A percentile compares a stretch with the other conserved stretches of the same genome.
Conservation (phyloP, 75 land plant genomes). For the Isoetes taiwanensis region DNA sequence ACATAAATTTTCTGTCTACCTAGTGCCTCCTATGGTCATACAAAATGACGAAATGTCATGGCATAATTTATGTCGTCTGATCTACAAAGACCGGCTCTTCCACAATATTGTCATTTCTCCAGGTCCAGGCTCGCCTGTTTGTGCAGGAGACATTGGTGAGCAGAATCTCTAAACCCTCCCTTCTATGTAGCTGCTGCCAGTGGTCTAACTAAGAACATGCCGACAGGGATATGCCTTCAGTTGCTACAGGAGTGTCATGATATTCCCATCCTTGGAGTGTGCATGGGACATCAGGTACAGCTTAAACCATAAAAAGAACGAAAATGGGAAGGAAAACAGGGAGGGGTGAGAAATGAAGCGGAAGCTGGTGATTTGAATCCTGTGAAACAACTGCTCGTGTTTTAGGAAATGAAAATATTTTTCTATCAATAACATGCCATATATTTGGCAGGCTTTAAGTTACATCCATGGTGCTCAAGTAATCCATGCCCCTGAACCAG, state of each 20-base stretch:
- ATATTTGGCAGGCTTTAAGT: conserved; percentile 62
- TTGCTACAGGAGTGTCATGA: conserved; percentile 66
- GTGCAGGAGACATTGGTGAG: conserved; percentile 76
- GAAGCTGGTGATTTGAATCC: too few relatives aligned
- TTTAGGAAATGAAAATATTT: too few relatives aligned
- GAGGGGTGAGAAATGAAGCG: too few relatives aligned
- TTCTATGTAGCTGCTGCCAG: too few relatives aligned
- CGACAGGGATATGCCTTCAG: conserved; percentile 61
- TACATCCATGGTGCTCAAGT: conserved; percentile 76
- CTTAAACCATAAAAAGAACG: too few relatives aligned
- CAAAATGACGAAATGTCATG: conserved; percentile 84
- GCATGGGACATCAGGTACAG: conserved; percentile 98
- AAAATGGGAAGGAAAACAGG: too few relatives aligned
- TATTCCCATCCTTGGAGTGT: conserved; percentile 93
- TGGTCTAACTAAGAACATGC: neutral
- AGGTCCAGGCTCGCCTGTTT: conserved; percentile 92
- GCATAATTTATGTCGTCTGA: conserved; percentile 31
- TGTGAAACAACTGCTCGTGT: too few relatives aligned
- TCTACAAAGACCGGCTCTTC: conserved; percentile 70
- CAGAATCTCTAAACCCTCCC: too few relatives aligned
- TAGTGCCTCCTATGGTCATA: conserved; percentile 85
- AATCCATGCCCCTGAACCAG: conserved; percentile 82
- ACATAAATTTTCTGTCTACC: too few relatives aligned
- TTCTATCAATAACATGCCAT: too few relatives aligned
- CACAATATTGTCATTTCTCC: conserved; percentile 99